Conservation (phyloP, 2,329 filamentous ascomycete genomes). For the Verticillium nonalfalfae region DNA sequence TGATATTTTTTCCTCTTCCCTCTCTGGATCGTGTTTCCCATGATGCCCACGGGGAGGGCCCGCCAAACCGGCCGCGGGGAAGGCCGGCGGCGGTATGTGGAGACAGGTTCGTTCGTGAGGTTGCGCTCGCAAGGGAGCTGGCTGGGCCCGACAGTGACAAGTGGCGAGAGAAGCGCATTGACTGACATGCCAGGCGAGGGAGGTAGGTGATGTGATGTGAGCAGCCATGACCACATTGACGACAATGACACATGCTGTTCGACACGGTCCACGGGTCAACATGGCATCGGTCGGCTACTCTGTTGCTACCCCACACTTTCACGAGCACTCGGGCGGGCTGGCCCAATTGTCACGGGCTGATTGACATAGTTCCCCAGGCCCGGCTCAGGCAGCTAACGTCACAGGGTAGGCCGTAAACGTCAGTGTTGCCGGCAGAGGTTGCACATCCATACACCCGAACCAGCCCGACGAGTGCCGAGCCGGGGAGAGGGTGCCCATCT, state of each 20-base stretch:
- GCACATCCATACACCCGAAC: conserved; percentile 24
- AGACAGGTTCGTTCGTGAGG: neutral
- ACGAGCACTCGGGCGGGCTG: conserved; percentile 14
- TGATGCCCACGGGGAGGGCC: neutral
- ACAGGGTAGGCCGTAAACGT: neutral
- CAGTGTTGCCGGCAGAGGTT: conserved; percentile 1
- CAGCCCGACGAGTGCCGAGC: conserved; percentile 26
- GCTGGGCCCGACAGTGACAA: too few species aligned
- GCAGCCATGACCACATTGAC: too few species aligned
- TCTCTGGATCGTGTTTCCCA: neutral
- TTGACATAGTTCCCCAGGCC: neutral
- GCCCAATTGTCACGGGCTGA: neutral
- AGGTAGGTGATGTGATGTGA: neutral
- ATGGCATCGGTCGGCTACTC: conserved; percentile 3
- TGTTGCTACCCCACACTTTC: conserved; percentile 19
- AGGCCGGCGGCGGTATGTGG: neutral
- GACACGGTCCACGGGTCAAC: too few species aligned
- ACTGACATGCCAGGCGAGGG: neutral
- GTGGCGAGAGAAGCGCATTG: too few species aligned
- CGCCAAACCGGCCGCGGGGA: neutral
- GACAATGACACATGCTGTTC: neutral
- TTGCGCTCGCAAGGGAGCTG: neutral
- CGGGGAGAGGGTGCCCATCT: neutral
- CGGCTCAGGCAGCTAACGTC: neutral
- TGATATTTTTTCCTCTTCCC: neutral